Evolutionary conservation across 176 grass and related monocot species (phyloP), one percentile per base, ranked within the genome.

Genomic region (Areca catechu): DNA sequence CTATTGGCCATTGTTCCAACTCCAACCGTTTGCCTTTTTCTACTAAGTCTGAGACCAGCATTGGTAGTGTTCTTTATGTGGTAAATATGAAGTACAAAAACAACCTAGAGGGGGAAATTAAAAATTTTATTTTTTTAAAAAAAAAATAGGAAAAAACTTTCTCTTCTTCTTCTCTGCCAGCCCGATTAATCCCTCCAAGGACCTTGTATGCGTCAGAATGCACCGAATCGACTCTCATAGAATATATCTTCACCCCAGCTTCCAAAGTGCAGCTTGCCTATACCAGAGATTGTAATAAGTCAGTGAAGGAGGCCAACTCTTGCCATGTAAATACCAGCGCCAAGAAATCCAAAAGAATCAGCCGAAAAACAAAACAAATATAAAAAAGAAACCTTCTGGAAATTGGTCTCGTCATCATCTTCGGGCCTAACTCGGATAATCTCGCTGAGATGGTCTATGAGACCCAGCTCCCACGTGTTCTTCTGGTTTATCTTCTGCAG

Each of bases 401-500:
- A 97, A 65, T 97, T 97, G 62, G 84, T 92, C 62, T 97, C 93
- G 60, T 86, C 82, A 57, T 97, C 93, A 4, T 97, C 83, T 18
- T 79, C 93, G 22, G 68, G 66, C 22, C 79, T 83, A 7, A 25
- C 93, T 57, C 76, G 62, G 50, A 97, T 82, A 18, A 97, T 84
- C 58, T 97, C 87, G 14, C 87, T 97, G 51, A 97, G 67, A 60
- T 97, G 93, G 47, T 97, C 93, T 23, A 97, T 97, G 24, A 97
- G 84, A 9, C 87, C 76, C 51, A 92, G 66, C 62, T 92, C 93
- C 93, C 93, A 97, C 23, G 93, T 97, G 53, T 97, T 97, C 76
- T 92, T 97, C 62, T 97, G 87, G 73, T 92, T 97, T 21, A 97
- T 92, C 70, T 97, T 97, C 93, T 97, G 81, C 66, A 56, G 19